phyloP scores from a whole-genome alignment of 495 filamentous ascomycete genomes.

The Penicillium verhagenii region DNA sequence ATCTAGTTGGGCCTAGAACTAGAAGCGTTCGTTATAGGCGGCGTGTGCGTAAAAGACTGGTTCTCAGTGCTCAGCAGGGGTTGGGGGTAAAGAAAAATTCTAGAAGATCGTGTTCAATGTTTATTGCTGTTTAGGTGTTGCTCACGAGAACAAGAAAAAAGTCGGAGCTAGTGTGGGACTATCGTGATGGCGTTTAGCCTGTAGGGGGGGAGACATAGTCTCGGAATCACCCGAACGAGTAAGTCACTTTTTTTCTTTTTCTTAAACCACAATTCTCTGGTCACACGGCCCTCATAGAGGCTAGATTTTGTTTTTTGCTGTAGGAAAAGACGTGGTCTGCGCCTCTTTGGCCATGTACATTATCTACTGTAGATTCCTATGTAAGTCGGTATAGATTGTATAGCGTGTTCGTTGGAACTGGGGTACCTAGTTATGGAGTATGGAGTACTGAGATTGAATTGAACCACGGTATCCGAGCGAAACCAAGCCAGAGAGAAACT shows the following conservation, averaged over 20 bases:
- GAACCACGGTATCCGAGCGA: background rate
- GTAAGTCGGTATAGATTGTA: no score
- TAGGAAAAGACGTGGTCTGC: background rate
- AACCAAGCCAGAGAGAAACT: background rate
- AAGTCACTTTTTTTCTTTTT: conserved; percentile 7
- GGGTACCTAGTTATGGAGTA: no score
- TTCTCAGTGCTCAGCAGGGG: background rate
- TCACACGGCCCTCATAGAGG: conserved; percentile 10
- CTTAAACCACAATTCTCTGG: conserved; percentile 3
- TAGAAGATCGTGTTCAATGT: conserved; percentile 14
- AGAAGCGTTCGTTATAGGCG: background rate
- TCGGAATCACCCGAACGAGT: conserved; percentile 23
- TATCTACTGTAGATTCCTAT: no score
- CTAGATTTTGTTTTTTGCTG: no score
- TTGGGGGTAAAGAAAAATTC: conserved; percentile 6
- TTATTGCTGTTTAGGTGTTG: conserved; percentile 15
- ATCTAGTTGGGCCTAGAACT: conserved; percentile 1
- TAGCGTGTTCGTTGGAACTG: no score
- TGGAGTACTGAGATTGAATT: no score
- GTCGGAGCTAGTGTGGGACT: background rate
- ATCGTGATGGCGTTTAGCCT: background rate
- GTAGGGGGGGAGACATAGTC: background rate
- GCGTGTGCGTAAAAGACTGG: background rate
- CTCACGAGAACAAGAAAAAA: conserved; percentile 16
- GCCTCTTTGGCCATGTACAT: background rate